A percentile compares a stretch with the other conserved stretches of the same genome.
Conservation (phyloP, 1,284 basidiomycete species). For the Ceratobasidium theobromae region DNA sequence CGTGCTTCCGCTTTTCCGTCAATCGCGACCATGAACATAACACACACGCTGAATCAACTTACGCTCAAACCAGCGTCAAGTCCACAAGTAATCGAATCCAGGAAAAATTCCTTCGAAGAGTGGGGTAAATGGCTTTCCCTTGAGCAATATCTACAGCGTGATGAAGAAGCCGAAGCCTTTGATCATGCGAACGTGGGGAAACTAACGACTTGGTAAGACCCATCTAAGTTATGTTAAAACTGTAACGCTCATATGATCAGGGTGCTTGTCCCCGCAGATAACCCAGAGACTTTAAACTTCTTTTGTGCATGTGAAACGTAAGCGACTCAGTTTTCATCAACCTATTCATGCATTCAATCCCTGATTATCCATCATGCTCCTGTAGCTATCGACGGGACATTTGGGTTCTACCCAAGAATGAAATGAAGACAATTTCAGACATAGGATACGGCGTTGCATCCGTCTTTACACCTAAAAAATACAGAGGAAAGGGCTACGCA, state of each 20-base stretch:
- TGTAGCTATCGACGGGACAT: conserved; percentile 42
- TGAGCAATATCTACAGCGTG: conserved; percentile 45
- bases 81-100: conserved; percentile 37
- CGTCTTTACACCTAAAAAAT: conserved; percentile 51
- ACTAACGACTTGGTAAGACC: conserved; percentile 46
- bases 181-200: conserved; percentile 46
- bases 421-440: conserved; percentile 41
- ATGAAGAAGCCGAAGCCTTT: conserved; percentile 40
- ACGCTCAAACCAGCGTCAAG: conserved; percentile 15
- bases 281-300: conserved; percentile 48
- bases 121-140: conserved; percentile 46
- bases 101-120: conserved; percentile 42
- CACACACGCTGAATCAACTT: background rate
- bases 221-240: conserved; percentile 24
- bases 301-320: conserved; percentile 53
- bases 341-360: background rate
- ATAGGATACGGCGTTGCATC: conserved; percentile 53
- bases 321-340: conserved; percentile 36
- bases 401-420: conserved; percentile 35
- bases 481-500: conserved; percentile 54
- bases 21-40: background rate
- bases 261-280: conserved; percentile 49
- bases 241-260: conserved; percentile 39
- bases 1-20: background rate
- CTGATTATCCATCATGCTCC: background rate